These are phyloP conservation scores for Withania somnifera DNA, from an alignment of 305 asterid species.

Conservation along the genomic window DNA sequence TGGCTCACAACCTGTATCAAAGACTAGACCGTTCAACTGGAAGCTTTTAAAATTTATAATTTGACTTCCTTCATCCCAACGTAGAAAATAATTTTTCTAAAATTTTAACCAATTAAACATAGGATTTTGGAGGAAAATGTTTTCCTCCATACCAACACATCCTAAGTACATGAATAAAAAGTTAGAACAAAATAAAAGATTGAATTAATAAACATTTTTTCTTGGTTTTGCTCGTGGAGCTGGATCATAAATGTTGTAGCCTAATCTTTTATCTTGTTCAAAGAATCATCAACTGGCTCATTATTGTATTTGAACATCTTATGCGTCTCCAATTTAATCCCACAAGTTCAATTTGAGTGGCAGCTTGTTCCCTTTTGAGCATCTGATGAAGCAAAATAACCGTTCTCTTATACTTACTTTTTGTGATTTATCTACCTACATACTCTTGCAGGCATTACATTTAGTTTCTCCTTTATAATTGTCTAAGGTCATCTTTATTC, in stretches of 20 bases:
- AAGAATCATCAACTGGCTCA: background rate
- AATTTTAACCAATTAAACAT: too few species aligned
- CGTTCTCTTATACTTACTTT: background rate
- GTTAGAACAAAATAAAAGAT: too few species aligned
- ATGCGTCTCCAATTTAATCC: background rate
- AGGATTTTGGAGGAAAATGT: too few species aligned
- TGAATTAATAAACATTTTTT: too few species aligned
- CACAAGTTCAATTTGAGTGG: background rate
- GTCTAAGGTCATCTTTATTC: background rate
- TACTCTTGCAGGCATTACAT: background rate
- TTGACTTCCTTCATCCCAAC: too few species aligned
- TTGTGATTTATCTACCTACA: background rate
- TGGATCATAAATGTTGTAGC: too few species aligned
- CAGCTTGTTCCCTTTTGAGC: background rate
- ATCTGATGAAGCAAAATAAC: background rate
- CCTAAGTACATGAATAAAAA: too few species aligned
- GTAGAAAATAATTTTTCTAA: too few species aligned
- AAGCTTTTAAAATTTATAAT: background rate
- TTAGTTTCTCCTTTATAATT: background rate
- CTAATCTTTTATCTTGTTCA: too few species aligned
- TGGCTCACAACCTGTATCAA: background rate
- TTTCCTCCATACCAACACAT: too few species aligned
- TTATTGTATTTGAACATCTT: background rate
- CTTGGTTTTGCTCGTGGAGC: too few species aligned
- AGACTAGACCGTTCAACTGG: background rate